Evolutionary conservation across 2,329 filamentous ascomycete genomes (phyloP).

Genomic region (Colletotrichum simmondsii): DNA sequence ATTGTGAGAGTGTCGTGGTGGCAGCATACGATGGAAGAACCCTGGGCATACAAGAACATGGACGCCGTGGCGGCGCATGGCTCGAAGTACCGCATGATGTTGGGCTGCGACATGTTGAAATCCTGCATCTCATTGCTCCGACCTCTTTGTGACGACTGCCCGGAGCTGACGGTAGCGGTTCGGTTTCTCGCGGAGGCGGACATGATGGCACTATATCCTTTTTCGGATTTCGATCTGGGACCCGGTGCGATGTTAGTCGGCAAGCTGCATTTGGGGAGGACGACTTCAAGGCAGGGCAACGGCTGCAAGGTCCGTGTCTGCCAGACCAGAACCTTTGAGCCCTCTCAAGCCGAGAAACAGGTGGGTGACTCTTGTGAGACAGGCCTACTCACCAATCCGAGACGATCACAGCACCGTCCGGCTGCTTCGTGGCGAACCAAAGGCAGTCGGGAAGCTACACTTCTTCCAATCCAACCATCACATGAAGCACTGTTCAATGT

Average conservation of each 20-base stretch:
- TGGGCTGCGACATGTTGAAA: conserved; percentile 62
- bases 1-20: conserved; percentile 94
- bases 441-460: conserved; percentile 44
- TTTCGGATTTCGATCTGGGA: conserved; percentile 38
- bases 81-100: conserved; percentile 73
- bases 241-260: conserved; percentile 40
- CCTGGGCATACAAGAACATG: conserved; percentile 89
- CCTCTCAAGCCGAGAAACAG: conserved; percentile 34
- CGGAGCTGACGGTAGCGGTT: conserved; percentile 68
- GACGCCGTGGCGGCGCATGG: conserved; percentile 92
- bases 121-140: conserved; percentile 59
- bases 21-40: conserved; percentile 83
- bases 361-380: conserved; percentile 46
- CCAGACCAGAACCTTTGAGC: conserved; percentile 26
- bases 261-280: conserved; percentile 35
- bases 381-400: conserved; percentile 52
- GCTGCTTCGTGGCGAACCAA: conserved; percentile 37
- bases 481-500: conserved; percentile 46
- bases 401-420: conserved; percentile 35
- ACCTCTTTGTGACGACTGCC: conserved; percentile 60
- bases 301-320: conserved; percentile 35
- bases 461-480: conserved; percentile 48
- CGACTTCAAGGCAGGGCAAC: conserved; percentile 37
- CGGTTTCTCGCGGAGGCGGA: conserved; percentile 68
- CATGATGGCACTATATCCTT: conserved; percentile 62